Base-by-base conservation (phyloP, 2,329 filamentous ascomycete species). In the Arthrobotrys iridis region DNA sequence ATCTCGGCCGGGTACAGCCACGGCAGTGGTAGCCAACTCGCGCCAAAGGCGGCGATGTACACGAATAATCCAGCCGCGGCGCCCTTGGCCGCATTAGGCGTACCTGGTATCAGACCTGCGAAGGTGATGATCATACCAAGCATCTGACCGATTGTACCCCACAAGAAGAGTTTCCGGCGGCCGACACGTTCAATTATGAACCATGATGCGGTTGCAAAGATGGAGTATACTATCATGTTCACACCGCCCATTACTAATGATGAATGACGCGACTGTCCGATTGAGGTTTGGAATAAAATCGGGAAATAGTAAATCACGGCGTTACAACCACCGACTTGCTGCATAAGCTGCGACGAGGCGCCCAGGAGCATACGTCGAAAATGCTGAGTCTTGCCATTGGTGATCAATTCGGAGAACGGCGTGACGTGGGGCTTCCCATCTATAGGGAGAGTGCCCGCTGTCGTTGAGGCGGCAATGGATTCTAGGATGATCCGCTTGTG, bases 401-500 rank as follows among this genome's bases (percentile, higher is more conserved):
- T 89, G 79, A 89, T 85, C 1, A 90, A 83, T 0, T 86, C 85
- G 77, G 84, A 86, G 80, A 86, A 80, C 66, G 52, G 81, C 73
- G 64, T 78, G 6, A 78, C 76, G 18, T 79, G 79, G 26, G 65
- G 6, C 41, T 76, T 76, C 6, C 60, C 59, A 22, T 57, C 58
- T 0, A 83, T 81, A 41, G 82, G 83, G 40, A 80, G 81, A 67
- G 82, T 83, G 26, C 84, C 86, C 8, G 40, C 15, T 13, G 59
- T 50, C 8, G 48, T 15, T 22, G 85, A 86, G 45, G 87, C 87
- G 41, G 85, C 84, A 76, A 91, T 88, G 0, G 87, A 88, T 79
- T 93, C 90, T n/a, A 88, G 82, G n/a, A 91, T 89, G 0, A 90
- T 88, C 62, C 89, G 86, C 78, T 86, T 85, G 81, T 91, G 87